A percentile compares a stretch with the other conserved stretches of the same genome.
Conservation (phyloP, 805 yeast genomes). For the Teunomyces aglyptinius region DNA sequence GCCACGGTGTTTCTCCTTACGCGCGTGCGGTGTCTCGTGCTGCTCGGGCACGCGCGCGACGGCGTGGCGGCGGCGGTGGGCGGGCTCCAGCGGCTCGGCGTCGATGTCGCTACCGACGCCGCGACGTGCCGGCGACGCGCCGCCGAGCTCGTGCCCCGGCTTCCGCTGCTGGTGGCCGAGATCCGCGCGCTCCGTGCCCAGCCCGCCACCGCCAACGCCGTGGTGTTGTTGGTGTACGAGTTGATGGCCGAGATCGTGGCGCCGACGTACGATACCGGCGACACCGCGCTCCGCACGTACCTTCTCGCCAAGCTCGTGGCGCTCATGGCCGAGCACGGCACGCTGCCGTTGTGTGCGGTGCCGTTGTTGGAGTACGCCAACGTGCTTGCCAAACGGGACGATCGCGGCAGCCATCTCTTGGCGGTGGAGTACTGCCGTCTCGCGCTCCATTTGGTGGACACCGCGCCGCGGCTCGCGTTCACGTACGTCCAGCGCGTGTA, state of each 20-base stretch:
- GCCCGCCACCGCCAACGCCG: constrained; percentile 23
- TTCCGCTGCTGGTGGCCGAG: constrained; percentile 41
- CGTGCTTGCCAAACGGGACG: constrained; percentile 22
- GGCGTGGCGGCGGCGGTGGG: constrained; percentile 34
- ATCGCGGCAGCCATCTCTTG: constrained; percentile 28
- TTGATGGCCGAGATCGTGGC: constrained; percentile 38
- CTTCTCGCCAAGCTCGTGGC: constrained; percentile 32
- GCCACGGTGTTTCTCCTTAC: constrained; percentile 34
- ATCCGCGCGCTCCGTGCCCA: constrained; percentile 29
- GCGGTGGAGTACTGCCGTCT: constrained; percentile 43
- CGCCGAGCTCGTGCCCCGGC: constrained; percentile 19
- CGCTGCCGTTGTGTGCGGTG: constrained; percentile 36
- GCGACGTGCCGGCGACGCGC: constrained; percentile 20
- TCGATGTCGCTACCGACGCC: constrained; percentile 28
- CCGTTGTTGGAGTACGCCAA: constrained; percentile 42
- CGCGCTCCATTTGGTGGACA: constrained; percentile 37
- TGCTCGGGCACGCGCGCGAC: constrained; percentile 26
- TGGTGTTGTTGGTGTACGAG: constrained; percentile 34
- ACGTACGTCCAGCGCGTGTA: constrained; percentile 38
- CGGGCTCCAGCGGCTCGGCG: constrained; percentile 35
- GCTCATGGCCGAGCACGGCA: constrained; percentile 39
- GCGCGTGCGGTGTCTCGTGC: constrained; percentile 37
- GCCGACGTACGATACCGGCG: constrained; percentile 28
- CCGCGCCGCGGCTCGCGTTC: constrained; percentile 30
- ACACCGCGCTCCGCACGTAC: constrained; percentile 25